A percentile compares a stretch with the other conserved stretches of the same genome.
These are phyloP conservation scores for Gossypioides kirkii DNA, from an alignment of 345 rosid genomes.

Conservation along the genomic window DNA sequence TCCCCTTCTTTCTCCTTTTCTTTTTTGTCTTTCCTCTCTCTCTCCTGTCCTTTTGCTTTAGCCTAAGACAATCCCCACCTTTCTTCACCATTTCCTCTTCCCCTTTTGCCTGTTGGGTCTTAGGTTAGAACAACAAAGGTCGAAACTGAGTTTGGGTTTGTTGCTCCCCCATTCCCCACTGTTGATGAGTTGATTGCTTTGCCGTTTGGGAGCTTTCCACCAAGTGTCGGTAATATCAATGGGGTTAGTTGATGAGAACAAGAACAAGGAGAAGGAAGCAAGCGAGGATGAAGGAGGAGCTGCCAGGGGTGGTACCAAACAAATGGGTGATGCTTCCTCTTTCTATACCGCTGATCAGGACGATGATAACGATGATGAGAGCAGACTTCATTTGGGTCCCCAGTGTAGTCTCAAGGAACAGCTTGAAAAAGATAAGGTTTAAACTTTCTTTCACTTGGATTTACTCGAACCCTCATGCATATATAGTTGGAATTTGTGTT, in stretches of 20 bases:
- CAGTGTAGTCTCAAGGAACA: constrained; percentile 70
- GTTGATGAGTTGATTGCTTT: constrained; percentile 48
- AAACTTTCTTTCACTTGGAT: background rate
- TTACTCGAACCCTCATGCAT: background rate
- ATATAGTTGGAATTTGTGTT: background rate
- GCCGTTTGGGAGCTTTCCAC: constrained; percentile 40
- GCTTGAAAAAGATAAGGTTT: constrained; percentile 68
- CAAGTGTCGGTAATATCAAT: constrained; percentile 39
- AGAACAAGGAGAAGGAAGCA: background rate
- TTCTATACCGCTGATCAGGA: constrained; percentile 29
- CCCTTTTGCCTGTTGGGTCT: background rate
- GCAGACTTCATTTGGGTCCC: constrained; percentile 56
- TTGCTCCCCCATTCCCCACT: background rate
- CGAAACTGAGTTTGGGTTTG: background rate
- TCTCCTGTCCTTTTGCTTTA: constrained; percentile 8
- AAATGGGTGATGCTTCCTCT: constrained; percentile 47
- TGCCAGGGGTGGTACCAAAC: constrained; percentile 30
- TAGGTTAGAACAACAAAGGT: background rate
- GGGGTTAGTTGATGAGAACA: constrained; percentile 46
- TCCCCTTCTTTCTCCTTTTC: background rate
- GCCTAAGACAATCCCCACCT: background rate
- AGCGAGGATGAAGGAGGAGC: constrained; percentile 28
- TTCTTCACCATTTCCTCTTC: background rate
- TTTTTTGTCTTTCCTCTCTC: background rate
- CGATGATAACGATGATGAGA: constrained; percentile 59